A percentile compares a stretch with the other conserved stretches of the same genome.
Evolutionary conservation across 2,329 filamentous ascomycete genomes (phyloP).

Genomic region (Acephala macrosclerotiorum): DNA sequence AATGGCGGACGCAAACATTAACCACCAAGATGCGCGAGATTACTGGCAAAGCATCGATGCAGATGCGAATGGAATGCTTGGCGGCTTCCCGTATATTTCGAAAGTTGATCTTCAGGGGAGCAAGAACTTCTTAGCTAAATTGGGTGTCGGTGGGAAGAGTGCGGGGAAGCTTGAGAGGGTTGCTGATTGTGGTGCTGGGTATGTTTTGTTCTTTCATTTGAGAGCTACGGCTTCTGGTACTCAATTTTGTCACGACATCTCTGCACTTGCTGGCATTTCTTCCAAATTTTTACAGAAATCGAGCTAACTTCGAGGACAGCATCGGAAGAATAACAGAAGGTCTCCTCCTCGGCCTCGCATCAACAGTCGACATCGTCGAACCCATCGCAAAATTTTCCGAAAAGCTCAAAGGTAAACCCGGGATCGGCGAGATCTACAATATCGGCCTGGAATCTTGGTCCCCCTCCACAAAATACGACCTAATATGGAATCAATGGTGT

Average conservation of each 20-base stretch:
- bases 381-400: constrained; percentile 83
- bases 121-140: constrained; percentile 71
- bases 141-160: constrained; percentile 52
- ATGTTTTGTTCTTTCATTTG: constrained; percentile 28
- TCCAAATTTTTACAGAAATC: background rate
- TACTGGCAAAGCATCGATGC: constrained; percentile 61
- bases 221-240: background rate
- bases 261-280: background rate
- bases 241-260: too few relatives aligned
- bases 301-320: constrained; percentile 48
- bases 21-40: constrained; percentile 39
- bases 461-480: constrained; percentile 65
- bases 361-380: constrained; percentile 82
- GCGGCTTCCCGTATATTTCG: constrained; percentile 73
- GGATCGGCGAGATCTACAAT: constrained; percentile 71
- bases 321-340: constrained; percentile 86
- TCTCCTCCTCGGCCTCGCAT: constrained; percentile 74
- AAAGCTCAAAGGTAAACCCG: constrained; percentile 62
- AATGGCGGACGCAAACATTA: constrained; percentile 42
- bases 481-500: constrained; percentile 95
- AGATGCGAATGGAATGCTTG: constrained; percentile 79
- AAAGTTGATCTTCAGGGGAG: constrained; percentile 76
- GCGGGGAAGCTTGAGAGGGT: constrained; percentile 45
- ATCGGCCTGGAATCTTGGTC: constrained; percentile 79
- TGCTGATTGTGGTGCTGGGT: constrained; percentile 51